Evolutionary conservation across 345 rosid genomes (phyloP).

Genomic region (Citrus australasica): DNA sequence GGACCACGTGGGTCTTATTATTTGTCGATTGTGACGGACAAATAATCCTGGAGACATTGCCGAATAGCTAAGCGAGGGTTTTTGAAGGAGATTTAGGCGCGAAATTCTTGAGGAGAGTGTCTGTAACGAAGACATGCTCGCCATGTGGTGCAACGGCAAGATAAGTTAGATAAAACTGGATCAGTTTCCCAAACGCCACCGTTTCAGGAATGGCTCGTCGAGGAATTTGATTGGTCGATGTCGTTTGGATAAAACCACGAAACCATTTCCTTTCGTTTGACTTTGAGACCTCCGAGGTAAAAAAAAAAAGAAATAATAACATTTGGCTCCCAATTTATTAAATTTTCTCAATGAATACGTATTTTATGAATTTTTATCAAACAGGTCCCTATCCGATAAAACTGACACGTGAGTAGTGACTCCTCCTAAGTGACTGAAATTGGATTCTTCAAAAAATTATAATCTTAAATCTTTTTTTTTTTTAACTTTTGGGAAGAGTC

Average conservation of each 20-base stretch:
- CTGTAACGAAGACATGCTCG: constrained; percentile 15
- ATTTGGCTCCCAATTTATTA: no score
- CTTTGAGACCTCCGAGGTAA: no score
- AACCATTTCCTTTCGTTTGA: not conserved
- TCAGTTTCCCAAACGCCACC: not conserved
- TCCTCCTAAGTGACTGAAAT: no score
- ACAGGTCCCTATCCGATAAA: no score
- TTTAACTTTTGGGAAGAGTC: no score
- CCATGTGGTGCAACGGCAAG: not conserved
- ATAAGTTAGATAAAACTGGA: not conserved
- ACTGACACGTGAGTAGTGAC: no score
- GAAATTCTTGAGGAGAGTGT: constrained; percentile 38
- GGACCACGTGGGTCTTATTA: constrained; percentile 5
- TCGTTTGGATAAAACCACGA: not conserved
- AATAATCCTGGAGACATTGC: constrained; percentile 10
- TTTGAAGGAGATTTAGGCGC: constrained; percentile 38
- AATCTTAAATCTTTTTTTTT: no score
- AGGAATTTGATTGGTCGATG: not conserved
- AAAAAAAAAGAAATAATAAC: no score
- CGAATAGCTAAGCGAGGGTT: constrained; percentile 18
- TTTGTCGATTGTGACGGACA: constrained; percentile 4
- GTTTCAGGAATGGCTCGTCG: not conserved
- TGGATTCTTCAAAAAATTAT: no score
- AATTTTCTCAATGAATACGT: no score
- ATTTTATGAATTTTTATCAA: no score